Conservation (phyloP, 2,329 filamentous ascomycete species). For the Diaporthe humulicola region DNA sequence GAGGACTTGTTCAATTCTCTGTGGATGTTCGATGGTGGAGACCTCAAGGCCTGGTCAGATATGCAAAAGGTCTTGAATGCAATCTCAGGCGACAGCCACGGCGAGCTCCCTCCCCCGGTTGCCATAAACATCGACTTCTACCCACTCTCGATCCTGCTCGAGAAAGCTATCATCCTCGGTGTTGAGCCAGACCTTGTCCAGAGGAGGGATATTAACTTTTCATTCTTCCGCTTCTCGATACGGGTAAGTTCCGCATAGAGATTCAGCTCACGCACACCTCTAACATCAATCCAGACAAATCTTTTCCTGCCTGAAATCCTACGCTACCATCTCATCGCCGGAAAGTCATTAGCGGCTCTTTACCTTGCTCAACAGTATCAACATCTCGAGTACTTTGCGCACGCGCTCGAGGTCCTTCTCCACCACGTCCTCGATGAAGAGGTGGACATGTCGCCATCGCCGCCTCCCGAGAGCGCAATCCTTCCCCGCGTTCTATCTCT, state of each 20-base stretch:
- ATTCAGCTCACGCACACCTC: conserved; percentile 38
- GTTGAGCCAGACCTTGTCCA: conserved; percentile 95
- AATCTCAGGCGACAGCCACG: conserved; percentile 72
- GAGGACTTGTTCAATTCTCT: conserved; percentile 83
- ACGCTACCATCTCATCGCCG: conserved; percentile 80
- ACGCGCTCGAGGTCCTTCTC: conserved; percentile 90
- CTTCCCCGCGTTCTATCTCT: conserved; percentile 74
- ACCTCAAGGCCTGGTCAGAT: conserved; percentile 90
- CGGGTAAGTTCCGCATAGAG: conserved; percentile 70
- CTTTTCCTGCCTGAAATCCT: conserved; percentile 92
- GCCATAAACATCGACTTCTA: conserved; percentile 94
- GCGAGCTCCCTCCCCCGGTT: conserved; percentile 81
- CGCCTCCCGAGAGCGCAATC: conserved; percentile 73
- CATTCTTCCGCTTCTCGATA: conserved; percentile 88
- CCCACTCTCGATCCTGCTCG: conserved; percentile 87
- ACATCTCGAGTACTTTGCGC: conserved; percentile 89
- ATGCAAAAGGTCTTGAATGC: conserved; percentile 85
- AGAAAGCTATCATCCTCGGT: conserved; percentile 90
- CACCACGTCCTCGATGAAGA: conserved; percentile 96
- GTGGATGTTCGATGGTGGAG: conserved; percentile 92
- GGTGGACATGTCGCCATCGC: conserved; percentile 76
- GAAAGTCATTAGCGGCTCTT: conserved; percentile 84
- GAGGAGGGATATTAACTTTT: conserved; percentile 90
- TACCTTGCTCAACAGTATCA: conserved; percentile 88
- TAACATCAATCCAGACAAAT: conserved; percentile 74